phyloP scores from a whole-genome alignment of 768 basidiomycete genomes.

The Antrodiella citrinella region DNA sequence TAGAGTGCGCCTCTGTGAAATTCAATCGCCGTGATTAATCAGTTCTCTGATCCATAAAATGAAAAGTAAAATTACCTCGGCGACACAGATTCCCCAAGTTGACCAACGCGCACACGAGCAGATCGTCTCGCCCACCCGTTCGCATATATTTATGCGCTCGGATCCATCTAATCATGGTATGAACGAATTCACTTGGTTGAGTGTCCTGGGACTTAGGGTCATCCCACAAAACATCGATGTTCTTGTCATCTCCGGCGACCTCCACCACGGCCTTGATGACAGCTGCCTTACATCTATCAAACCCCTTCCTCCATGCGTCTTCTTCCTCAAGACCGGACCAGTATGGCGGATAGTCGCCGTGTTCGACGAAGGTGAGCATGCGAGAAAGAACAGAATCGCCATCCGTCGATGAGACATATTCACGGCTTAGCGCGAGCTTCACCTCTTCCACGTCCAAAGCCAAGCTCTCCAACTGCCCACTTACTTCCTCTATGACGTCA shows the following conservation, averaged over 20 bases:
- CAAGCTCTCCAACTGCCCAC: slow-evolving; percentile 69
- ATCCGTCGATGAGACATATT: slow-evolving; percentile 47
- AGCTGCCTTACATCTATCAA: slow-evolving; percentile 79
- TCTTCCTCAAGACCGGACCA: slow-evolving; percentile 50
- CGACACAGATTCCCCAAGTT: slow-evolving; percentile 76
- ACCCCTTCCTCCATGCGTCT: slow-evolving; percentile 56
- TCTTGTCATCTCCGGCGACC: slow-evolving; percentile 74
- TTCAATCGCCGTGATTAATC: background rate
- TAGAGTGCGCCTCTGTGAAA: slow-evolving; percentile 46
- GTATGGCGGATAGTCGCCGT: slow-evolving; percentile 55
- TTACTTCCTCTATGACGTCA: slow-evolving; percentile 65
- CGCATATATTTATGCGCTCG: slow-evolving; percentile 38
- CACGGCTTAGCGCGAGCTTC: slow-evolving; percentile 62
- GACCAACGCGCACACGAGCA: slow-evolving; percentile 77
- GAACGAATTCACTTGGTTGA: slow-evolving; percentile 54
- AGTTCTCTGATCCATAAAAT: slow-evolving; percentile 7
- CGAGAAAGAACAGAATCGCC: slow-evolving; percentile 50
- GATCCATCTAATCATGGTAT: slow-evolving; percentile 71
- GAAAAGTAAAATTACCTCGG: too few relatives aligned
- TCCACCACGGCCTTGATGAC: slow-evolving; percentile 83
- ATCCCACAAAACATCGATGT: slow-evolving; percentile 65
- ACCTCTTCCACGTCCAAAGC: slow-evolving; percentile 73
- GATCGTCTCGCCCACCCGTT: slow-evolving; percentile 51
- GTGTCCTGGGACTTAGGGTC: slow-evolving; percentile 51
- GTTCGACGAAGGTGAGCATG: slow-evolving; percentile 70